Evolutionary conservation across 2,329 filamentous ascomycete genomes (phyloP), one percentile per base, ranked within the genome.

Genomic region (Penicillium olsonii): DNA sequence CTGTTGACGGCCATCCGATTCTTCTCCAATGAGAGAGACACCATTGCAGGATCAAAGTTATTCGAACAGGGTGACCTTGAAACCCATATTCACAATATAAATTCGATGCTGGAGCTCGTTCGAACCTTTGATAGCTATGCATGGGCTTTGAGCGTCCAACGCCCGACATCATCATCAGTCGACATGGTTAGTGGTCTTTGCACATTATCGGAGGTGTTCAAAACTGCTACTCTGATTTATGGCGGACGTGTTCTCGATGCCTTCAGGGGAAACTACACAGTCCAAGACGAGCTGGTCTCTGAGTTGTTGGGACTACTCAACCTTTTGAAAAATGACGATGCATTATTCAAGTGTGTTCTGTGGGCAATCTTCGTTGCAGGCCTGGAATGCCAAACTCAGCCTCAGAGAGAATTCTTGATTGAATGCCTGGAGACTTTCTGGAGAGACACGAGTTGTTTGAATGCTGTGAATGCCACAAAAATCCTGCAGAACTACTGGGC

Each of bases 361-460:
- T 70, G 68, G 68, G 67, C 66, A 0, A 67, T 68, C 1, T 67
- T 66, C 20, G 57, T 70, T 26, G 66, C 66, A 9, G 67, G 66
- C 1, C 37, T 70, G 18, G 66, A 69, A 33, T 67, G 60, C 39
- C 53, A 42, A n/a, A 48, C 40, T 41, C 53, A 52, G 20, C 38
- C 53, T 2, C 58, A 69, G 35, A 48, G 61, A 15, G 45, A 57
- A 2, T 61, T 64, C 29, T 34, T 69, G 2, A 45, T 58, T 14
- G 48, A 35, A 5, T 63, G 51, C 19, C 40, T 69, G 19, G 66
- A 66, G 19, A 55, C 40, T 6, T 64, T 70, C 20, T 70, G 67
- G 67, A 37, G 41, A 3, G 50, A 57, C 10, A 70, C 67, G 2
- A 62, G 40, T 2, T 70, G 67, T 53, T 54, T 68, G 31, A 70